Base-by-base conservation (phyloP, 139 green algal species). In the Tetraselmis striata region DNA sequence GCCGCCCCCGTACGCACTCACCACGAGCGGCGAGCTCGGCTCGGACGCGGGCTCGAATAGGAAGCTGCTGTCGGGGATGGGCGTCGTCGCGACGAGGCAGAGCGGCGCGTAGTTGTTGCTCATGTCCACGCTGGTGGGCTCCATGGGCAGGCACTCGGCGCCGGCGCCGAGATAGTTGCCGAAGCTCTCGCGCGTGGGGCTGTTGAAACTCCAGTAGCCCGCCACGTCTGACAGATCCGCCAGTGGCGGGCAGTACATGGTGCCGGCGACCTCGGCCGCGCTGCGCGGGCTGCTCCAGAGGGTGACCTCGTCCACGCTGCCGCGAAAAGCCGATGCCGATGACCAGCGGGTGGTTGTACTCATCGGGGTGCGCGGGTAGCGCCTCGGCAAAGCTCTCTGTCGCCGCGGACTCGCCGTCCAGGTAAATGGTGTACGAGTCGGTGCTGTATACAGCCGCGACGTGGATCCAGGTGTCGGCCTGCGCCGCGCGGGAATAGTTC, bases 281-380 rank as follows among this genome's bases (percentile, higher is more conserved):
- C 23, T 83, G 29, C 59, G 78, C 31, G n/a, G 29, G 23, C 79
- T 45, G 5, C 67, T 83, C 32, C 32, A 83, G 27, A 86, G 31
- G 24, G 59, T 86, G 32, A 83, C 79, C 83, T 86, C 78, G 78
- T 86, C 83, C 2, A 86, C 80, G 2, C 11, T 11, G 27, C 83
- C 83, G 30, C 11, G 22, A 26, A 86, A n/a, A 83, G 32, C 31
- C 31, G 59, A 80, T 79, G 26, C 83, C 83, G 67, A 86, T 86
- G 5, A 80, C 27, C 11, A 86, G 79, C 27, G 83, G 78, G 67
- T 86, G 83, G 78, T 74, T 59, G 79, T 83, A 83, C 18, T 74
- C 28, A 78, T 80, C 81, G 30, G 58, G 31, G 27, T 78, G 26
- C 23, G 59, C 24, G 0, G 78, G 29, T 31, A 80, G 84, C 28